These are phyloP conservation scores for Trypanosoma lewisi DNA, from an alignment of 208 protist genomes.

Conservation along the genomic window DNA sequence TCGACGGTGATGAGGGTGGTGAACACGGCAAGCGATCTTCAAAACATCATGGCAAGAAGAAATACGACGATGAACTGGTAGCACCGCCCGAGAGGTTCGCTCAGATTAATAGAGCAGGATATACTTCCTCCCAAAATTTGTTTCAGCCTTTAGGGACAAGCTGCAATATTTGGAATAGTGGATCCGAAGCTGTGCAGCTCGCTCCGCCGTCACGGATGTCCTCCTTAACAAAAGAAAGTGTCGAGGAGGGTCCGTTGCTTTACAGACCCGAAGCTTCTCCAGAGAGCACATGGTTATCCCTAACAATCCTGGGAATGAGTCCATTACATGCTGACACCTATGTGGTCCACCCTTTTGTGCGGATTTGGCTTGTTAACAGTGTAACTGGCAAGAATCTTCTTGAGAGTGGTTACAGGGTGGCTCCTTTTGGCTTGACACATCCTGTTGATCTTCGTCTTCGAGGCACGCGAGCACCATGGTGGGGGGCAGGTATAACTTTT, in stretches of 20 bases:
- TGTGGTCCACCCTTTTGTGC: constrained; percentile 80
- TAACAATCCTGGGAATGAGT: constrained; percentile 73
- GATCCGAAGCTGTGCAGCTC: neutral
- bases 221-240: neutral
- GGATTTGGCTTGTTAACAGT: constrained; percentile 75
- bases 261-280: neutral
- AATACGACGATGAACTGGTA: neutral
- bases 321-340: constrained; percentile 58
- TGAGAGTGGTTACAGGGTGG: neutral
- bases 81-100: neutral
- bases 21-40: neutral
- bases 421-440: constrained; percentile 59
- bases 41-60: neutral
- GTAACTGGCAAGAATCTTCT: constrained; percentile 53
- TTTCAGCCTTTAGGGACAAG: neutral
- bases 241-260: neutral
- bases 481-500: constrained; percentile 63
- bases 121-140: neutral
- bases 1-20: neutral
- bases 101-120: neutral
- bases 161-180: neutral
- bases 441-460: constrained; percentile 74
- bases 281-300: constrained; percentile 21
- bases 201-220: neutral
- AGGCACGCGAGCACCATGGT: constrained; percentile 58